Percentiles rank a stretch among this genome's conserved stretches.
These are phyloP conservation scores for Dioscorea zingiberensis DNA, from an alignment of 106 monocot species.

Conservation along the genomic window DNA sequence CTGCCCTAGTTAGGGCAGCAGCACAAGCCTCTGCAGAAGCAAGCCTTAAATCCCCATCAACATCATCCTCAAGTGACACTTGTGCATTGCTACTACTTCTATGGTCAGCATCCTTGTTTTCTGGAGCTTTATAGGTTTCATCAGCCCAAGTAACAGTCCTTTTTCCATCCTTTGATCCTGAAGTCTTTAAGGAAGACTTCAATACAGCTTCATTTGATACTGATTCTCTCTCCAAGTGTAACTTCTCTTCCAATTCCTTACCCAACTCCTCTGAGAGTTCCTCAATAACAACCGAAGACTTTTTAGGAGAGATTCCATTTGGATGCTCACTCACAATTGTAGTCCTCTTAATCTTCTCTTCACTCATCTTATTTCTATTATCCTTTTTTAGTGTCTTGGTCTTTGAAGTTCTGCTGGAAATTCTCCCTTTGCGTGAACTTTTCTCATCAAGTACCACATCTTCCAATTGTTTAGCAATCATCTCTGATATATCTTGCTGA, in stretches of 20 bases:
- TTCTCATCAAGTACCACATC: slow-evolving; percentile 24
- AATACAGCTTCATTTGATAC: slow-evolving; percentile 11
- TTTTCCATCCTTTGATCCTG: slow-evolving; percentile 19
- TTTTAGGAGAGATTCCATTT: neutral
- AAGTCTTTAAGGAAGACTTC: slow-evolving; percentile 63
- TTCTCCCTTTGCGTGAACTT: slow-evolving; percentile 8
- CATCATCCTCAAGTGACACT: slow-evolving; percentile 19
- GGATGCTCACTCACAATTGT: neutral
- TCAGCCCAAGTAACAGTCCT: slow-evolving; percentile 82
- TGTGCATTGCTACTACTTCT: slow-evolving; percentile 11
- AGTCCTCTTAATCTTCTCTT: slow-evolving; percentile 3
- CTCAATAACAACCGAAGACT: neutral
- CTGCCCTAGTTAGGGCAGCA: slow-evolving; percentile 53
- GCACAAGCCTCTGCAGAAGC: slow-evolving; percentile 85
- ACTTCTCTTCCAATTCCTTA: neutral
- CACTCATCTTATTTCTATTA: too few species aligned
- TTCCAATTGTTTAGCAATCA: slow-evolving; percentile 40
- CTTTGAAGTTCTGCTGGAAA: slow-evolving; percentile 15
- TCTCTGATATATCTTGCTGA: slow-evolving; percentile 25
- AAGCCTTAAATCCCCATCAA: slow-evolving; percentile 30
- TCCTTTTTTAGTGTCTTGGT: slow-evolving; percentile 17
- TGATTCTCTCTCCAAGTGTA: neutral
- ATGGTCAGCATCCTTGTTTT: slow-evolving; percentile 8
- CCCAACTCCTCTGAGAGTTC: neutral
- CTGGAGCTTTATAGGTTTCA: slow-evolving; percentile 13